A percentile compares a stretch with the other conserved stretches of the same genome.
phyloP scores from a whole-genome alignment of 345 rosid species.

The Aquilaria malaccensis region DNA sequence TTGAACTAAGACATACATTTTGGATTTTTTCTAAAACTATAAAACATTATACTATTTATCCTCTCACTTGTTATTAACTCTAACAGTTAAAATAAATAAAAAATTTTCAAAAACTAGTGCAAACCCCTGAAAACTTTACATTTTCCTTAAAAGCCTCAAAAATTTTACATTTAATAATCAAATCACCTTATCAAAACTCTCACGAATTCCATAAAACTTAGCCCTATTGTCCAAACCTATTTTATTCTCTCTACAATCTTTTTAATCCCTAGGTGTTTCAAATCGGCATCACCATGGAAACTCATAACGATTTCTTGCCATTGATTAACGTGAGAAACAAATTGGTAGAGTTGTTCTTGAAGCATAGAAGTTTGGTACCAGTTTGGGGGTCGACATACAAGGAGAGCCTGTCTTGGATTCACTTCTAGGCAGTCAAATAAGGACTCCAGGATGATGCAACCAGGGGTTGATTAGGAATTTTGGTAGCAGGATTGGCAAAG shows the following conservation, averaged over 20 bases:
- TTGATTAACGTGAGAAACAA: constrained; percentile 79
- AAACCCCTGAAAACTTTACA: too few relatives aligned
- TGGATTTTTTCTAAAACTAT: too few relatives aligned
- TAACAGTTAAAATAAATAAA: too few relatives aligned
- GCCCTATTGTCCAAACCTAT: constrained; percentile 95
- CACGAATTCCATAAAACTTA: constrained; percentile 90
- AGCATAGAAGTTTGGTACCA: constrained; percentile 82
- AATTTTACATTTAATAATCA: too few relatives aligned
- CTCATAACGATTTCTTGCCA: constrained; percentile 98
- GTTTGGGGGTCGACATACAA: constrained; percentile 56
- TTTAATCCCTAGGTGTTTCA: constrained; percentile 35
- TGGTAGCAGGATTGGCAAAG: constrained; percentile 15
- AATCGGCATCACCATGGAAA: constrained; percentile 88
- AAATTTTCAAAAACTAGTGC: too few relatives aligned
- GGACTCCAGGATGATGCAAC: constrained; percentile 66
- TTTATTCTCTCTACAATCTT: constrained; percentile 67
- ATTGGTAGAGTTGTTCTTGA: constrained; percentile 83
- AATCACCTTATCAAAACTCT: constrained; percentile 81
- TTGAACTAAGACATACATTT: too few relatives aligned
- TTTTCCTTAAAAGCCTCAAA: too few relatives aligned
- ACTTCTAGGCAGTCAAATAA: constrained; percentile 95
- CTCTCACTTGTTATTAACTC: too few relatives aligned
- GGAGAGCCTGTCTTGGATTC: constrained; percentile 91
- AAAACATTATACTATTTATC: too few relatives aligned
- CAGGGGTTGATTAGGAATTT: constrained; percentile 23